Evolutionary conservation across 768 basidiomycete genomes (phyloP), one percentile per base, ranked within the genome.

Genomic region (Phanerochaete carnosa): DNA sequence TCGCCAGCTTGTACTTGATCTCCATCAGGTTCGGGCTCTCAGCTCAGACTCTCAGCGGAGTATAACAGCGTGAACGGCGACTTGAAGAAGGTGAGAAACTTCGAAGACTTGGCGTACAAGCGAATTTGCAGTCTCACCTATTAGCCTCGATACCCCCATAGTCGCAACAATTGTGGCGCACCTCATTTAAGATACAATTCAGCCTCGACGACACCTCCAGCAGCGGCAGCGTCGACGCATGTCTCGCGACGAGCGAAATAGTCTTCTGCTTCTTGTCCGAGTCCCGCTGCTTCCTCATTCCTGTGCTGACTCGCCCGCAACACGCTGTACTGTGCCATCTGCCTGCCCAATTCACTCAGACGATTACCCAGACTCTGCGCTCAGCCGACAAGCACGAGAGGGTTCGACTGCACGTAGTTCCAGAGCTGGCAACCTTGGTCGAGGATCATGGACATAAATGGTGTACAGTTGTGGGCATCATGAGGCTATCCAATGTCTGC

Each of bases 31-130:
- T 76, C 4, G 94, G 74, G 0, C 81, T 88, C 69, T 94, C 92
- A 3, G 84, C n/a, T n/a, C n/a, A n/a, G n/a, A n/a, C n/a, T n/a
- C n/a, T n/a, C n/a, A n/a, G n/a, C 79, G 13, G 92, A 73, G 71
- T 91, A 87, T 2, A 82, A 80, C 28, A 94, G 77, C 0, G 90
- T 85, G 7, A 92, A 70, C 6, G 81, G 80, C 1, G 86, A 88
- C 53, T 81, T 81, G 0, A 92, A 94, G 70, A 94, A 94, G 46
- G 94, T 85, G 8, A 94, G 75, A 67, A 94, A 85, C 62, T 94
- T 94, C 67, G 92, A 89, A 6, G 72, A 72, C 2, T 70, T 33
- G 2, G 85, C 79, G 66, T 90, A 77, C 68, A 75, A 74, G 46
- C 81, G 71, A 23, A 94, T 81, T 92, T 91, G 19, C 9, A 57